A percentile compares a stretch with the other conserved stretches of the same genome.
Conservation (phyloP, 139 green algal species). For the Tetraselmis chui region DNA sequence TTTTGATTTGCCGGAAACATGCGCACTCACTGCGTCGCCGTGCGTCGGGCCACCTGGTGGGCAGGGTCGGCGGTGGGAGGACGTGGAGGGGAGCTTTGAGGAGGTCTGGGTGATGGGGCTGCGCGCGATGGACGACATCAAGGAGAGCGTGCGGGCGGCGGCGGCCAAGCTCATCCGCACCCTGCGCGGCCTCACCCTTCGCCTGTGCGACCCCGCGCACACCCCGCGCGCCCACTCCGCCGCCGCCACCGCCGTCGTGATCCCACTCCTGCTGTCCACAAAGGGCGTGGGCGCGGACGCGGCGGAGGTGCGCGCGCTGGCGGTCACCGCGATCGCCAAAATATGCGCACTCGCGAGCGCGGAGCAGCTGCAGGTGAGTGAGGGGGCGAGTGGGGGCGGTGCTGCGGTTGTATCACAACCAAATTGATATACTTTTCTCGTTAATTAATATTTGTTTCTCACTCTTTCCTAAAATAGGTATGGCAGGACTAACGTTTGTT, state of each 20-base stretch:
- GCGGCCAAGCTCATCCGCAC: constrained; percentile 24
- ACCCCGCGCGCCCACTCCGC: constrained; percentile 29
- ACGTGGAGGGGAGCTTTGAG: constrained; percentile 51
- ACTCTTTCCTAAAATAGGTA: no score
- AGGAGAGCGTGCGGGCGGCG: constrained; percentile 65
- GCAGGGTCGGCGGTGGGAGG: constrained; percentile 44
- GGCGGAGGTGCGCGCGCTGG: constrained; percentile 43
- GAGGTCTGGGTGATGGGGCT: constrained; percentile 72
- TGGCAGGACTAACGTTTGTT: no score
- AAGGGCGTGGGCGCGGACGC: constrained; percentile 13
- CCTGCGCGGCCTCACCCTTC: constrained; percentile 53
- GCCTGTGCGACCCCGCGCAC: constrained; percentile 53
- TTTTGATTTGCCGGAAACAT: no score
- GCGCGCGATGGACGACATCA: constrained; percentile 76
- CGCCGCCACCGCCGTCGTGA: constrained; percentile 32
- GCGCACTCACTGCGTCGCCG: no score
- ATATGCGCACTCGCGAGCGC: constrained; percentile 35
- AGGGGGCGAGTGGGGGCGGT: neutral
- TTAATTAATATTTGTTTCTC: no score
- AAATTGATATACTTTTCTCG: no score
- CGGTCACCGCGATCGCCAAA: constrained; percentile 41
- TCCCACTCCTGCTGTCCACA: constrained; percentile 58
- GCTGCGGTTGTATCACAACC: neutral
- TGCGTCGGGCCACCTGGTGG: no score
- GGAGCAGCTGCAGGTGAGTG: constrained; percentile 26